phyloP scores from a whole-genome alignment of 257 asterid species.

The Nemophila menziesii region DNA sequence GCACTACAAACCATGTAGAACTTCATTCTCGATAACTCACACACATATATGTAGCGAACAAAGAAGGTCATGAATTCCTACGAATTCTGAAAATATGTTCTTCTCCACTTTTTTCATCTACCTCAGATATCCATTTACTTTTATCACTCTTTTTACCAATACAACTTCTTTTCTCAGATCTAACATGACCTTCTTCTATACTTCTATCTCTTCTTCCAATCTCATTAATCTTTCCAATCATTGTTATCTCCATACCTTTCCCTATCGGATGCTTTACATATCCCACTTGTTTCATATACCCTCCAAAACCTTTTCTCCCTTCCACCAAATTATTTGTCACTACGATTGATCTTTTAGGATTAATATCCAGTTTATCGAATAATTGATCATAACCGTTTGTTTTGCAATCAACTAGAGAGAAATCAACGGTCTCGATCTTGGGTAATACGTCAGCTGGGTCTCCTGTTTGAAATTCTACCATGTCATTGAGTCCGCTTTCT shows the following conservation, averaged over 20 bases:
- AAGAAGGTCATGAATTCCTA: background rate
- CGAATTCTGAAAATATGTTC: slow-evolving; percentile 46
- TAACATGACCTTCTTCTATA: slow-evolving; percentile 21
- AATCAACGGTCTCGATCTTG: slow-evolving; percentile 40
- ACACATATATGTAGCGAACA: background rate
- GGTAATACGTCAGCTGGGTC: slow-evolving; percentile 38
- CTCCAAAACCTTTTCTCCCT: slow-evolving; percentile 32
- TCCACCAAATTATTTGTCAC: slow-evolving; percentile 51
- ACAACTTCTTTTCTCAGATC: slow-evolving; percentile 21
- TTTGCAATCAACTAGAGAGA: slow-evolving; percentile 43
- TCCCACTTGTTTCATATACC: slow-evolving; percentile 30
- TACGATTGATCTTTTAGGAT: slow-evolving; percentile 41
- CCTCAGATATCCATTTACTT: slow-evolving; percentile 41
- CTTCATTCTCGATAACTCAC: too few species aligned
- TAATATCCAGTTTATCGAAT: slow-evolving; percentile 33
- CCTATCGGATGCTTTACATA: slow-evolving; percentile 47
- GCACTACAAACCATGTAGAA: too few species aligned
- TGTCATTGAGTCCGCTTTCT: slow-evolving; percentile 39
- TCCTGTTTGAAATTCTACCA: slow-evolving; percentile 50
- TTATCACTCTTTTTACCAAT: slow-evolving; percentile 23
- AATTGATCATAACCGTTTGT: slow-evolving; percentile 23
- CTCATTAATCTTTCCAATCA: slow-evolving; percentile 36
- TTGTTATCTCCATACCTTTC: slow-evolving; percentile 46
- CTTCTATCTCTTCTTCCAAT: slow-evolving; percentile 14
- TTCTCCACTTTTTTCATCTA: slow-evolving; percentile 60